Conservation (phyloP, 192 early-diverging fungal genomes). For the Neocallimastix lanati region DNA sequence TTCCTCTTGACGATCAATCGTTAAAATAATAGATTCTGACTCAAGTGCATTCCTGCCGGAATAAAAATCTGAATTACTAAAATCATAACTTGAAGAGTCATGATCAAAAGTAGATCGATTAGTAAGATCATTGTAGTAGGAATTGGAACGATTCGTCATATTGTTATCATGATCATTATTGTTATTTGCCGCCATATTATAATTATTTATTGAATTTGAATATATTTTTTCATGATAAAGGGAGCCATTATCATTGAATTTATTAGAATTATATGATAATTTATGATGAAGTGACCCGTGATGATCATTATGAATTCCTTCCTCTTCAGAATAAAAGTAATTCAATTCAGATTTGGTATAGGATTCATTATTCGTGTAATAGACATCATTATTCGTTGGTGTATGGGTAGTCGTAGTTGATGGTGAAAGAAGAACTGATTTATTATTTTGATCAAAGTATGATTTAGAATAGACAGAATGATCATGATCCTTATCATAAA, state of each 20-base stretch:
- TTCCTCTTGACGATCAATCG: not conserved
- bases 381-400: not conserved
- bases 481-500: too few species aligned
- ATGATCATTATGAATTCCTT: not conserved
- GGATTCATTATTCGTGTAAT: not conserved
- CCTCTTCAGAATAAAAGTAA: not conserved
- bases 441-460: too few species aligned
- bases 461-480: too few species aligned
- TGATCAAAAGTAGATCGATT: too few species aligned
- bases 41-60: not conserved
- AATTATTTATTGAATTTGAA: not conserved
- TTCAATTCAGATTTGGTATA: not conserved
- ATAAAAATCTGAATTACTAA: not conserved
- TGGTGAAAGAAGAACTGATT: too few species aligned
- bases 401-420: too few species aligned
- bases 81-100: not conserved
- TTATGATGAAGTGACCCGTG: not conserved
- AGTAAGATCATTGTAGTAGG: too few species aligned
- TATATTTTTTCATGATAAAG: not conserved
- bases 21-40: not conserved
- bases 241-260: not conserved
- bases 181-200: too few species aligned
- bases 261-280: not conserved
- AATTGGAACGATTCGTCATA: too few species aligned
- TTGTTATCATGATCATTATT: too few species aligned